Base-by-base conservation (phyloP, 352 stramenopile genomes). In the Phytophthora idaei region DNA sequence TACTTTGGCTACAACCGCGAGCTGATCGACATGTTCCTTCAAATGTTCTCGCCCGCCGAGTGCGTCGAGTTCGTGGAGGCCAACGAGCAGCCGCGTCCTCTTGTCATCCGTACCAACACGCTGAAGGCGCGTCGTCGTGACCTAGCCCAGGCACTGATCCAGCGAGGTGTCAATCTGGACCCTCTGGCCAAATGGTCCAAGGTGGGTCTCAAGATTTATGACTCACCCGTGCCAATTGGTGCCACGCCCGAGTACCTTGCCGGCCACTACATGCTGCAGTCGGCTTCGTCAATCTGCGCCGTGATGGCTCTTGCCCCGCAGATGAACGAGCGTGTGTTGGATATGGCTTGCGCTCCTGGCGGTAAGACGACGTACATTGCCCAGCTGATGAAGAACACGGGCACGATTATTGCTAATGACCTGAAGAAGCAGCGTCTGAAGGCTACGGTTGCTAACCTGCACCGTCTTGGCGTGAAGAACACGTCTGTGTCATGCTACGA, bases 181-280 rank as follows among this genome's bases (percentile, higher is more conserved):
- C 98, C 98, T 45, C 78, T 99, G 4, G 98, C 97, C 39, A 93
- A 96, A 54, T 99, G 98, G 98, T 99, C 94, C 39, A 99, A 99
- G 82, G 97, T 99, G 39, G 97, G 97, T 21, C 78, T 99, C 31
- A 99, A 99, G 78, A 99, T 99, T 68, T 98, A 98, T 74, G 97
- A 99, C 74, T 98, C 90, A 67, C 90, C 92, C 7, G 97, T 99
- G 49, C 98, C 98, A 2, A 99, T 99, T 77, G 98, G 98, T 57
- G 98, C 98, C 2, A 99, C 98, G 54, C 98, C 98, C 15, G 98
- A 99, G 78, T 99, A 99, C 85, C 89, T 99, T 37, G 96, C 97
- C 1, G 98, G 98, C 12, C 97, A 99, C 80, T 99, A 99, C 85
- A 99, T 99, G 97, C 90, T 99, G 53, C 97, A 99, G 74, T 98